Conservation (phyloP, 345 rosid genomes). For the Syzygium oleosum region DNA sequence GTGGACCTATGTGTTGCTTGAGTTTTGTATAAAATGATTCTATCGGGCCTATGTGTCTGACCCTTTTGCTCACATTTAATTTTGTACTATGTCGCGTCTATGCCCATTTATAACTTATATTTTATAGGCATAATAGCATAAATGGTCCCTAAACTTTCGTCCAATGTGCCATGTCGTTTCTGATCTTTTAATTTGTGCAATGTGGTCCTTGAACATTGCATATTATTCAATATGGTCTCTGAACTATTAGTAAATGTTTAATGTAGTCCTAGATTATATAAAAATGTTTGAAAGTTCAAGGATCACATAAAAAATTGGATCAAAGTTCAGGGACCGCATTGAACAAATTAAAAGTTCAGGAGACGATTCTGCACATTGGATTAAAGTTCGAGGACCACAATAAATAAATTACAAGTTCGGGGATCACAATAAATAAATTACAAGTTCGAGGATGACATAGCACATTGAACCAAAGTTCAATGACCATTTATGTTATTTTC, state of each 20-base stretch:
- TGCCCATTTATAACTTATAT: not conserved
- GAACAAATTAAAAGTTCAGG: no score
- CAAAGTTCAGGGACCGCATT: no score
- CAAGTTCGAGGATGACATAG: no score
- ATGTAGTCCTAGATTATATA: not conserved
- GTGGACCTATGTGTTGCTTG: not conserved
- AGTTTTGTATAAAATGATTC: not conserved
- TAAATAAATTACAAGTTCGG: no score
- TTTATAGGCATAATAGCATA: not conserved
- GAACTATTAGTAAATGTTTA: not conserved
- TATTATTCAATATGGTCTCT: not conserved
- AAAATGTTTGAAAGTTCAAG: no score
- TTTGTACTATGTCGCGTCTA: not conserved
- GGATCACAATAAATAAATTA: no score
- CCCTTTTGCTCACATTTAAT: not conserved
- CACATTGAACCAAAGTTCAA: no score
- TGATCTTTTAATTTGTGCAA: not conserved
- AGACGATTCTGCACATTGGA: no score
- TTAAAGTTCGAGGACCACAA: no score
- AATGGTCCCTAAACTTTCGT: fast-evolving
- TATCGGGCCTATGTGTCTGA: not conserved
- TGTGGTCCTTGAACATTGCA: fast-evolving
- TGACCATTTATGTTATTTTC: no score
- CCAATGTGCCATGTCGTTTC: not conserved
- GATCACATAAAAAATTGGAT: no score